Evolutionary conservation across 768 basidiomycete genomes (phyloP).

Genomic region (Lactarius tabidus): DNA sequence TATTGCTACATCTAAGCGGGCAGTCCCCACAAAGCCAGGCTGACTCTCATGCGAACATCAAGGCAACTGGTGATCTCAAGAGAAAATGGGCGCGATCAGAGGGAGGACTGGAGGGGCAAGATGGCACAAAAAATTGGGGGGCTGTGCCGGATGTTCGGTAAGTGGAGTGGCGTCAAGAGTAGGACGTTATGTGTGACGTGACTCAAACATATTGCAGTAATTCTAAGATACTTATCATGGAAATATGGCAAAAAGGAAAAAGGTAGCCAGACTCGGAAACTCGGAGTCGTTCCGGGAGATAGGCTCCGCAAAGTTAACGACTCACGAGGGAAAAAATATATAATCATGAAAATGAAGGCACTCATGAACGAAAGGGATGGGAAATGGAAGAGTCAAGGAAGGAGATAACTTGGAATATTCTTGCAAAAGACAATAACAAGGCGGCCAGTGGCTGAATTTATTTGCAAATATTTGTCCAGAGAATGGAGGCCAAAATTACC

Average conservation of each 20-base stretch:
- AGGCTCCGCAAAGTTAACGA: slow-evolving; percentile 2
- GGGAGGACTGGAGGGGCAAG: background rate
- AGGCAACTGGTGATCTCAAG: background rate
- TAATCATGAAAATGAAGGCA: slow-evolving; percentile 4
- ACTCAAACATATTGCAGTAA: background rate
- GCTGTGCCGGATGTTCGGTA: slow-evolving; percentile 8
- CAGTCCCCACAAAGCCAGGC: background rate
- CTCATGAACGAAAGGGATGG: slow-evolving; percentile 18
- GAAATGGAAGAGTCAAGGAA: slow-evolving; percentile 21
- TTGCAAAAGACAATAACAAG: slow-evolving; percentile 26
- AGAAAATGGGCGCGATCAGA: background rate
- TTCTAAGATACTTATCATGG: background rate
- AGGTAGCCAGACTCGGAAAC: slow-evolving; percentile 3
- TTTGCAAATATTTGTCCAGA: slow-evolving; percentile 16
- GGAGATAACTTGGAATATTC: slow-evolving; percentile 22
- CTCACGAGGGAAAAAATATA: slow-evolving; percentile 18
- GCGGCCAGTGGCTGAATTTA: slow-evolving; percentile 26
- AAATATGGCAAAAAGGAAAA: background rate
- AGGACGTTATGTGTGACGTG: slow-evolving; percentile 5
- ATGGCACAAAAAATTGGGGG: background rate
- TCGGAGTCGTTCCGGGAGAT: slow-evolving; percentile 4
- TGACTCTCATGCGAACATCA: background rate
- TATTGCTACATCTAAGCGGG: background rate
- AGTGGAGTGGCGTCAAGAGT: slow-evolving; percentile 14
- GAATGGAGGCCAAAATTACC: slow-evolving; percentile 22